Evolutionary conservation across 352 stramenopile genomes (phyloP).

Genomic region (Thalassiosira ordinaria): DNA sequence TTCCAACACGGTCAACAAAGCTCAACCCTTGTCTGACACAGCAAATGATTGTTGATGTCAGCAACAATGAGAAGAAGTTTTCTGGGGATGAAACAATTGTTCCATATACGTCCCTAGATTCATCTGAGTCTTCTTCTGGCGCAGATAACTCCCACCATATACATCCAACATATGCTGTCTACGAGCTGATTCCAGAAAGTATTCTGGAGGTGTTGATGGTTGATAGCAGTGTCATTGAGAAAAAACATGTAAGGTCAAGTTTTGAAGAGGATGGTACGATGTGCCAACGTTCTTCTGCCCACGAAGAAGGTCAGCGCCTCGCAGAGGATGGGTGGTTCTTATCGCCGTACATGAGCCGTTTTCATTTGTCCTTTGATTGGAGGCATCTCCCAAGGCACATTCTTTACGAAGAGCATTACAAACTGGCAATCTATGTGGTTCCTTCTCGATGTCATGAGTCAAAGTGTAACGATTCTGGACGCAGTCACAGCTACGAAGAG

Average conservation of each 20-base stretch:
- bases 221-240: conserved; percentile 45
- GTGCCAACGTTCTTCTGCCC: conserved; percentile 54
- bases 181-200: conserved; percentile 47
- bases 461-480: conserved; percentile 79
- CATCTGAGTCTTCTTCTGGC: background rate
- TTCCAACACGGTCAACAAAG: conserved; percentile 54
- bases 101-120: conserved; percentile 55
- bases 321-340: conserved; percentile 92
- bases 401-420: conserved; percentile 95
- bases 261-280: conserved; percentile 63
- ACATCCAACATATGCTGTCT: conserved; percentile 48
- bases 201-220: conserved; percentile 27
- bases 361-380: conserved; percentile 94
- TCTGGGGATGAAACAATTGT: conserved; percentile 69
- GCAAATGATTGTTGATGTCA: conserved; percentile 77
- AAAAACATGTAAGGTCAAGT: conserved; percentile 51
- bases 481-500: conserved; percentile 77
- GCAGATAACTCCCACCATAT: conserved; percentile 16
- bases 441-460: conserved; percentile 92
- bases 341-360: conserved; percentile 90
- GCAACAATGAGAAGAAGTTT: conserved; percentile 80
- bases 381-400: conserved; percentile 90
- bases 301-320: conserved; percentile 88
- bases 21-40: conserved; percentile 84
- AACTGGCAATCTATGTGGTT: conserved; percentile 93